Evolutionary conservation across 2,329 filamentous ascomycete species (phyloP).

Genomic region (Mollisia scopiformis): DNA sequence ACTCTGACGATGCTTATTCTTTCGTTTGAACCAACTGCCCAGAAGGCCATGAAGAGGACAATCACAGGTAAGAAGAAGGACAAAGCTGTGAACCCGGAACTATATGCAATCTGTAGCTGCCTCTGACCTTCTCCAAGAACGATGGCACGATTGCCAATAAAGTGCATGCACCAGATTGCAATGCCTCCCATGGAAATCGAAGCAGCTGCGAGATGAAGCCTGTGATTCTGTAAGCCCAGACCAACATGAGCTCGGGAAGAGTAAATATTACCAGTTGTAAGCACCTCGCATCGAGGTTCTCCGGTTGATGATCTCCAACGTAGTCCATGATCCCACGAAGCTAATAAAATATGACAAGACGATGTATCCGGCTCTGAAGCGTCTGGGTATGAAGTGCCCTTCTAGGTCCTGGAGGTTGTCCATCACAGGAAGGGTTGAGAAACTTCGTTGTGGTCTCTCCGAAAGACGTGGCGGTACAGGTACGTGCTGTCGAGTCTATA

Average conservation of each 20-base stretch:
- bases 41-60: conserved; percentile 74
- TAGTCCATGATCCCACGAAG: conserved; percentile 75
- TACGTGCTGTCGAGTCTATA: not conserved
- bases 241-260: not conserved
- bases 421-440: not conserved
- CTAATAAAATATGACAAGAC: conserved; percentile 71
- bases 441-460: not conserved
- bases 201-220: conserved; percentile 64
- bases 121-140: conserved; percentile 64
- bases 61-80: conserved; percentile 82
- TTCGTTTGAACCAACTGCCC: conserved; percentile 65
- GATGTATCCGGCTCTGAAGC: conserved; percentile 59
- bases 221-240: conserved; percentile 33
- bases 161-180: conserved; percentile 79
- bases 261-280: conserved; percentile 63
- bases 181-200: conserved; percentile 75
- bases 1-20: conserved; percentile 61
- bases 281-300: conserved; percentile 69
- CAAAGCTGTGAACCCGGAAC: conserved; percentile 68
- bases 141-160: conserved; percentile 81
- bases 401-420: conserved; percentile 9
- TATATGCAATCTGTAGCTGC: conserved; percentile 75
- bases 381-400: conserved; percentile 22
- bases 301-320: conserved; percentile 79
- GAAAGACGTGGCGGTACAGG: not conserved